Evolutionary conservation across 352 stramenopile genomes (phyloP), one percentile per base, ranked within the genome.

Genomic region (Phytophthora tubulina): DNA sequence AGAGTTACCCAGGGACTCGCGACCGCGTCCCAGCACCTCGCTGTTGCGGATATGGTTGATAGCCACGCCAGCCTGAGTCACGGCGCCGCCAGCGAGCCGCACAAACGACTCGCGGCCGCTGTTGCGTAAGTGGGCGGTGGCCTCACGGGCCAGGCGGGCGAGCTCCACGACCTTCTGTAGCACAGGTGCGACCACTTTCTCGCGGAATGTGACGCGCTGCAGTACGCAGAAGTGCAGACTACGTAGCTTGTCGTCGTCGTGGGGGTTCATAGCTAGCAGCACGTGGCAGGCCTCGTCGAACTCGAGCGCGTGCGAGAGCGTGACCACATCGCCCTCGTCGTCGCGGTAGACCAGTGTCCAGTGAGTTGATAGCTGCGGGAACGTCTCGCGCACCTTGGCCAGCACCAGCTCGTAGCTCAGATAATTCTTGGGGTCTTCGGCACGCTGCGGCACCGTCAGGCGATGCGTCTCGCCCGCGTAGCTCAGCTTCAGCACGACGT

Each of bases 271-370:
- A 7, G 69, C 62, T 8, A 82, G 49, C 48, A 88, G 76, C 42
- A 93, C 82, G 48, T 76, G 80, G 17, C 77, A 78, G 10, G 87
- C 87, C 41, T 94, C 87, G 15, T 62, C 49, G 38, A 93, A 76
- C 67, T 94, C 87, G 7, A 75, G 64, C 11, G 75, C 54, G 56
- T 75, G 88, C 46, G 72, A 75, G 6, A 93, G 67, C 10, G 85
- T 93, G 35, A 94, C 75, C 35, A 89, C 67, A 54, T 94, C 86
- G 39, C 83, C 77, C 49, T 94, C 86, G 15, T 92, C 78, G 64
- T 94, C 86, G 42, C 77, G 80, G 77, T 93, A 94, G 52, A 92
- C 66, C 27, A 94, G 69, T 55, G 76, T 75, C 75, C 78, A 93
- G 39, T 51, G n/a, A 38, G 48, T 35, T 8, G 75, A 62, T 8